Base-by-base conservation (phyloP, 139 green algal genomes). In the Tetradesmus lagerheimii region DNA sequence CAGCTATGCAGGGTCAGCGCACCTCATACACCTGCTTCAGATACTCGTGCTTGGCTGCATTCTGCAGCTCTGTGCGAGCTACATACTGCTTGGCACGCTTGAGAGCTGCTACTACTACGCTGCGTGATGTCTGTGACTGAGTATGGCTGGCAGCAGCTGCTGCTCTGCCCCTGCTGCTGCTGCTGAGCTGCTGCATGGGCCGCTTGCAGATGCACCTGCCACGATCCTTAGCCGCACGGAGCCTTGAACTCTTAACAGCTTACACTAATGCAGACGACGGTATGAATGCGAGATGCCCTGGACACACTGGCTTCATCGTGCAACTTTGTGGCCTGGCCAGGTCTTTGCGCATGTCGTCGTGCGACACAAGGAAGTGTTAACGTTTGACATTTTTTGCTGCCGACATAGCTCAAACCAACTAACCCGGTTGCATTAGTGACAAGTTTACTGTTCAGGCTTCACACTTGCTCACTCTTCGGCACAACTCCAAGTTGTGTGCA, bases 21-120 rank as follows among this genome's bases (percentile, higher is more conserved):
- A 91, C 87, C 87, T 91, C 57, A 23, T 91, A 91, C 1, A 91
- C 20, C 38, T 62, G 62, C 35, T 67, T 88, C n/a, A 88, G 5
- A 31, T 91, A 89, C 71, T 92, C 88, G n/a, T 64, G 80, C 31
- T 83, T 77, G 23, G 85, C 45, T 41, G 31, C 37, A 43, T 89
- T 79, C 71, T 89, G 67, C 67, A 89, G 25, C 9, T 89, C 78
- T 50, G 80, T 85, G 15, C 81, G 53, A 50, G 43, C 27, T 9
- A 66, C 37, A 31, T 67, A 75, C 85, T 89, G 85, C 6, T 64
- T 62, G 25, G 45, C 31, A 5, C 85, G 85, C 35, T 74, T 83
- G 20, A 89, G 20, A 12, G 23, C 81, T 38, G n/a, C 31, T 78
- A n/a, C 67, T 34, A 9, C 67, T 78, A 38, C n/a, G n/a, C 67